phyloP scores from a whole-genome alignment of 108 stramenopile genomes.

The Pseudonitzschia delicatissima region DNA sequence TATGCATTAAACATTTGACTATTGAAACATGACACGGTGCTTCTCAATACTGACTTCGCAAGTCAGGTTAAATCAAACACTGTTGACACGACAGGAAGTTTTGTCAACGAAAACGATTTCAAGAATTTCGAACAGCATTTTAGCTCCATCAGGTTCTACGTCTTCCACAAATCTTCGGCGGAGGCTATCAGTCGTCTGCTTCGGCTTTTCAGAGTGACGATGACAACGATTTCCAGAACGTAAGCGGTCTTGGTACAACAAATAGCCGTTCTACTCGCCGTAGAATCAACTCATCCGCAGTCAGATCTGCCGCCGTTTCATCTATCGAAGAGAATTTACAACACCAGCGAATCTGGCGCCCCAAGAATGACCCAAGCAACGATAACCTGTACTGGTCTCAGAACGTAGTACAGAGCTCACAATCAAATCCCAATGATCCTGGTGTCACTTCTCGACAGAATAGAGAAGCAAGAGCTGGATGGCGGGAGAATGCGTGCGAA shows the following conservation, averaged over 20 bases:
- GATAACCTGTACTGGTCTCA: conserved; percentile 32
- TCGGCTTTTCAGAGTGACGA: neutral
- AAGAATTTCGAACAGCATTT: too few relatives aligned
- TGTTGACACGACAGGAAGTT: neutral
- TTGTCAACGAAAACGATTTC: neutral
- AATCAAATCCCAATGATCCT: conserved; percentile 22
- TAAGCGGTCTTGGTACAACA: neutral
- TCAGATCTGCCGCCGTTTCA: neutral
- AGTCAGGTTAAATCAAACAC: too few relatives aligned
- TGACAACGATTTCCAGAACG: neutral
- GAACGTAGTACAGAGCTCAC: conserved; percentile 16
- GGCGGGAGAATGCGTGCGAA: conserved; percentile 65
- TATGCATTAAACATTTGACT: too few relatives aligned
- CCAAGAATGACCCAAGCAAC: conserved; percentile 10
- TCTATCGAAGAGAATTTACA: neutral
- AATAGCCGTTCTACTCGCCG: neutral
- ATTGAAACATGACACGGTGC: too few relatives aligned
- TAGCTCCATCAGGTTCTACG: neutral
- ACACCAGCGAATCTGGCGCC: conserved; percentile 35
- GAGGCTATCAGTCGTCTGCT: neutral
- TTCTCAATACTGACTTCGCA: too few relatives aligned
- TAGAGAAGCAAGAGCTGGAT: conserved; percentile 58
- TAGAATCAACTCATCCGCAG: neutral
- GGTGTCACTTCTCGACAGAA: conserved; percentile 30
- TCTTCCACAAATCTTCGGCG: neutral